phyloP scores from a whole-genome alignment of 2,329 filamentous ascomycete species.

The Monilinia vaccinii-corymbosi region DNA sequence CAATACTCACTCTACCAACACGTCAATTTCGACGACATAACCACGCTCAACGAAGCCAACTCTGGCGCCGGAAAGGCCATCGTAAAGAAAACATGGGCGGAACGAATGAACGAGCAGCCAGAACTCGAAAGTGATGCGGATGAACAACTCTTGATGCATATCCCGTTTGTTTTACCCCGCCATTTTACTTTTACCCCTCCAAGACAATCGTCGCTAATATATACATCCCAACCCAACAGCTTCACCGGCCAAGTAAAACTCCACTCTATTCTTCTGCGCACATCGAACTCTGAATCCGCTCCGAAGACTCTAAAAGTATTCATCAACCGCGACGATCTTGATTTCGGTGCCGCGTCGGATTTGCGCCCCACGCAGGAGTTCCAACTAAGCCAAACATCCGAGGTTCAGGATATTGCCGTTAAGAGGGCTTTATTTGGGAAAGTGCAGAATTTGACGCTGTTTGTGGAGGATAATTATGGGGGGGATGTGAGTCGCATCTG shows the following conservation, averaged over 20 bases:
- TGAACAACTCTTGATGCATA: conserved; percentile 85
- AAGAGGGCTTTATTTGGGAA: conserved; percentile 83
- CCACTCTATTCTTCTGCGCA: conserved; percentile 79
- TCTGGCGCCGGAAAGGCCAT: conserved; percentile 62
- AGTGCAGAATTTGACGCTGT: conserved; percentile 73
- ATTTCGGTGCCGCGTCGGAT: conserved; percentile 70
- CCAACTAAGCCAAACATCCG: conserved; percentile 65
- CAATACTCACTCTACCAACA: conserved; percentile 88
- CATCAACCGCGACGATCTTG: conserved; percentile 77
- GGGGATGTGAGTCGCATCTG: conserved; percentile 66
- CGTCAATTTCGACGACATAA: conserved; percentile 79
- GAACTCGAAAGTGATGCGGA: conserved; percentile 81
- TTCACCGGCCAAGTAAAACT: conserved; percentile 93
- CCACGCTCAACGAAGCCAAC: conserved; percentile 72
- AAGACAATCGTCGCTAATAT: not conserved
- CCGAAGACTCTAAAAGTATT: conserved; percentile 81
- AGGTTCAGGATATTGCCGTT: conserved; percentile 80
- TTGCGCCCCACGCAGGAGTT: conserved; percentile 64
- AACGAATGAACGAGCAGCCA: conserved; percentile 61
- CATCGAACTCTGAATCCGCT: conserved; percentile 58
- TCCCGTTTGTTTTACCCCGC: conserved; percentile 57
- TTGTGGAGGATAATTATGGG: conserved; percentile 87
- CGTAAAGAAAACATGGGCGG: conserved; percentile 83
- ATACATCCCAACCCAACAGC: conserved; percentile 35
- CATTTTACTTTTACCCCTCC: conserved; percentile 12